Evolutionary conservation across 2,329 filamentous ascomycete genomes (phyloP).

Genomic region (Penicillium sumatraense): DNA sequence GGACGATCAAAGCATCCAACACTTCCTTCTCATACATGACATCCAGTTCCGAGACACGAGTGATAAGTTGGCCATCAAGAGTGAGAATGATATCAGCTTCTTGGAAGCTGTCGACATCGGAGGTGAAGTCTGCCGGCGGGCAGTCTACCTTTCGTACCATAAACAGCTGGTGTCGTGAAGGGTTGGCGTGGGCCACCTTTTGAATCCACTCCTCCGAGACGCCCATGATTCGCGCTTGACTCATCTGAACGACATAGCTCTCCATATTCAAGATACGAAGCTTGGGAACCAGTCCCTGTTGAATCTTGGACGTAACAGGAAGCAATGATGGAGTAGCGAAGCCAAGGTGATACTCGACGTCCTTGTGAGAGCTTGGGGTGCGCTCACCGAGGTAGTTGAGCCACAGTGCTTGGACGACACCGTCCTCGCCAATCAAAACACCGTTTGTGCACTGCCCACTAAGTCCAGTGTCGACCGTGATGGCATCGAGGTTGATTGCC

Average conservation of each 20-base stretch:
- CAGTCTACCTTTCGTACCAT: conserved; percentile 92
- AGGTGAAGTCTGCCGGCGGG: conserved; percentile 51
- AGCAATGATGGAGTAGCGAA: conserved; percentile 86
- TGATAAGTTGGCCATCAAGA: conserved; percentile 89
- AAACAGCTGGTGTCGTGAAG: conserved; percentile 92
- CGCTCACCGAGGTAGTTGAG: conserved; percentile 95
- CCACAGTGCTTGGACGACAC: conserved; percentile 94
- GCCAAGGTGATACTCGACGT: conserved; percentile 95
- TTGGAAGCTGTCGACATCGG: conserved; percentile 66
- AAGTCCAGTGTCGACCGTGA: conserved; percentile 92
- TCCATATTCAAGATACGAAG: conserved; percentile 92
- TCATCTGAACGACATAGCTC: conserved; percentile 94
- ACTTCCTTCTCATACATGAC: conserved; percentile 91
- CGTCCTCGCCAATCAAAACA: conserved; percentile 86
- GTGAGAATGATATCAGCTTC: conserved; percentile 94
- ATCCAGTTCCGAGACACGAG: conserved; percentile 88
- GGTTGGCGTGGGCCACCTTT: conserved; percentile 85
- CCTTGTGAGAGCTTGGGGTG: conserved; percentile 75
- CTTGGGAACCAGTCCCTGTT: conserved; percentile 76
- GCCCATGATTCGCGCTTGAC: conserved; percentile 94
- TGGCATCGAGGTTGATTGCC: conserved; percentile 93
- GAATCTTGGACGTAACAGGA: conserved; percentile 85
- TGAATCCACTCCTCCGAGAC: conserved; percentile 95
- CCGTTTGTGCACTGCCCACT: conserved; percentile 92
- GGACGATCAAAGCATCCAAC: conserved; percentile 83